These are phyloP conservation scores for Pinus taeda DNA, from an alignment of 75 land plant genomes.

Conservation along the genomic window DNA sequence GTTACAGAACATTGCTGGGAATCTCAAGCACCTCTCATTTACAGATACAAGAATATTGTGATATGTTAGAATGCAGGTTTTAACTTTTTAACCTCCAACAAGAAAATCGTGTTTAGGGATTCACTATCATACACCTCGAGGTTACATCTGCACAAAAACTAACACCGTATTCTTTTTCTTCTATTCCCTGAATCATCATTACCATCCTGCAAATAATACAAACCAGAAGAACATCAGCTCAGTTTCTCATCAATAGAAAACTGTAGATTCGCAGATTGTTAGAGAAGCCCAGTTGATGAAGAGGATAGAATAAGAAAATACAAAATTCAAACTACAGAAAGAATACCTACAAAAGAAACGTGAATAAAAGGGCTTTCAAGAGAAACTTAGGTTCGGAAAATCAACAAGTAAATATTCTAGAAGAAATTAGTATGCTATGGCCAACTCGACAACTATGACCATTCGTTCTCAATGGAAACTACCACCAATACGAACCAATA, in stretches of 20 bases:
- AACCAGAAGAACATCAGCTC: neutral
- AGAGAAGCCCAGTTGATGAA: neutral
- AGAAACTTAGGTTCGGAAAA: neutral
- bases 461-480: neutral
- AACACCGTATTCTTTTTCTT: conserved; percentile 5
- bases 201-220: conserved; percentile 5
- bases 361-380: neutral
- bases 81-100: no score
- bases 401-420: neutral
- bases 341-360: neutral
- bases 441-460: neutral
- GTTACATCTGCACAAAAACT: conserved; percentile 5
- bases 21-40: conserved; percentile 3
- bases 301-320: neutral
- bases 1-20: conserved; percentile 5
- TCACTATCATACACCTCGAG: conserved; percentile 10
- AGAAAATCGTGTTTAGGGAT: neutral
- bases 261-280: neutral
- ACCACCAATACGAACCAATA: neutral
- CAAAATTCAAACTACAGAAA: neutral
- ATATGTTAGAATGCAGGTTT: no score
- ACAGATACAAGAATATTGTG: no score
- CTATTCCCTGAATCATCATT: conserved; percentile 5
- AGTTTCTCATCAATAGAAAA: neutral
- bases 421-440: neutral